Percentiles rank a stretch among this genome's conserved stretches.
These are phyloP conservation scores for Dissophora ornata DNA, from an alignment of 192 early-diverging fungal species.

Conservation along the genomic window DNA sequence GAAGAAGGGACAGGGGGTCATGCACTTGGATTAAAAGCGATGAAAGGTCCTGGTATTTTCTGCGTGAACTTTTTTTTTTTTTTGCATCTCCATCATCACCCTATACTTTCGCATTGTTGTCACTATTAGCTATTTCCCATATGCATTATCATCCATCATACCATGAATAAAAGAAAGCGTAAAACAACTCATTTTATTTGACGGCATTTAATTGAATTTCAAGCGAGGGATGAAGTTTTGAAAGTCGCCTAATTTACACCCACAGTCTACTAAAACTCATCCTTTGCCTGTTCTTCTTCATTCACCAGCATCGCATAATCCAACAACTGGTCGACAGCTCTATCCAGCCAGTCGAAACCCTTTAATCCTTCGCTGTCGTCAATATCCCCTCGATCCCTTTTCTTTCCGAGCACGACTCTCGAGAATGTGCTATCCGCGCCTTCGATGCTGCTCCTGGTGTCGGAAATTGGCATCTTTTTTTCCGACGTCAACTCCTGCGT, in stretches of 20 bases:
- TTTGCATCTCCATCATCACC: neutral
- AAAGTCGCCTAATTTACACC: no score
- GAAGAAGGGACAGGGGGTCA: slow-evolving; percentile 60
- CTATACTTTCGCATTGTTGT: neutral
- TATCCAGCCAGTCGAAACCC: neutral
- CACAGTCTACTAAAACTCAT: no score
- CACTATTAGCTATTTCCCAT: neutral
- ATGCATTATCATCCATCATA: neutral
- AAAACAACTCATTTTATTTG: no score
- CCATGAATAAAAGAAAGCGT: slow-evolving; percentile 1
- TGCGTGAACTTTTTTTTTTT: no score
- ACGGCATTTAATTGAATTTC: no score
- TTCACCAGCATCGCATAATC: neutral
- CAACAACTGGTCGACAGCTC: neutral
- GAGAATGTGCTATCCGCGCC: no score
- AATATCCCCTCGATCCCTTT: slow-evolving; percentile 1
- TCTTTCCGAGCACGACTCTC: neutral
- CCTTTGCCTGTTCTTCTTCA: neutral
- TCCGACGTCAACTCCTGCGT: no score
- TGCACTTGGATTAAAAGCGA: slow-evolving; percentile 52
- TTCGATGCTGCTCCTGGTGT: no score
- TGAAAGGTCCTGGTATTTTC: no score
- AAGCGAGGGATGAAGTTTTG: no score
- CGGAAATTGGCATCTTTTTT: no score
- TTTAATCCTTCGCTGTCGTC: neutral